A percentile compares a stretch with the other conserved stretches of the same genome.
Evolutionary conservation across 2,329 filamentous ascomycete species (phyloP).

Genomic region (Cercospora sp.): DNA sequence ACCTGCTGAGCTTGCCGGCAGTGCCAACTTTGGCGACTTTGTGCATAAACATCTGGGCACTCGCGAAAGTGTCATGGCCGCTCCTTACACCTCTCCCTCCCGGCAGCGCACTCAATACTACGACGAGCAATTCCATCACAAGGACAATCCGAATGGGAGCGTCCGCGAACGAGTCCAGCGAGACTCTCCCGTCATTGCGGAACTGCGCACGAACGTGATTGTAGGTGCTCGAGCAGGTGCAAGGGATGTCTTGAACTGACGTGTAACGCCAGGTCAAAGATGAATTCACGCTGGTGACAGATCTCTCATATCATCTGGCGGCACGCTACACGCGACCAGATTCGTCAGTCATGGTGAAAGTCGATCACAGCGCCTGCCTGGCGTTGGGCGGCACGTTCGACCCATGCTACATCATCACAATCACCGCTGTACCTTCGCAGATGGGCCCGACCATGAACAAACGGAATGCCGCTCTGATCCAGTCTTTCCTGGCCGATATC

Average conservation of each 20-base stretch:
- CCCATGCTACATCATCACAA: conserved; percentile 74
- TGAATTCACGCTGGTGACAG: conserved; percentile 71
- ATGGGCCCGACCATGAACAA: conserved; percentile 75
- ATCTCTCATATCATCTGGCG: conserved; percentile 71
- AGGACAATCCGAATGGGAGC: conserved; percentile 29
- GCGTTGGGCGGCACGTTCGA: conserved; percentile 73
- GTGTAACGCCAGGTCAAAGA: conserved; percentile 62
- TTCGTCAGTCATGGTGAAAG: conserved; percentile 69
- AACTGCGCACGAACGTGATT: conserved; percentile 54
- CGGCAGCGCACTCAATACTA: conserved; percentile 40
- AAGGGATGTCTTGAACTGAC: not conserved
- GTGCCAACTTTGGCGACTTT: conserved; percentile 22
- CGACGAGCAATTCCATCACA: conserved; percentile 39
- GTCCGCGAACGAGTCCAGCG: conserved; percentile 45
- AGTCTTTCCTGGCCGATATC: conserved; percentile 70
- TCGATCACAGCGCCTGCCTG: conserved; percentile 75
- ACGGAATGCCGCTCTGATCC: conserved; percentile 74
- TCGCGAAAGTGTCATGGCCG: conserved; percentile 25
- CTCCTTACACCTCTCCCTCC: conserved; percentile 30
- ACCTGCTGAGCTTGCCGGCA: conserved; percentile 17
- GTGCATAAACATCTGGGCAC: conserved; percentile 25
- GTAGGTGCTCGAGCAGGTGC: conserved; percentile 39
- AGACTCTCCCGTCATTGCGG: conserved; percentile 50
- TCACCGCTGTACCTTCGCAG: conserved; percentile 68
- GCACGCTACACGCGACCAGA: conserved; percentile 73